Evolutionary conservation across 2,329 filamentous ascomycete species (phyloP).

Genomic region (Teratosphaeria destructans): DNA sequence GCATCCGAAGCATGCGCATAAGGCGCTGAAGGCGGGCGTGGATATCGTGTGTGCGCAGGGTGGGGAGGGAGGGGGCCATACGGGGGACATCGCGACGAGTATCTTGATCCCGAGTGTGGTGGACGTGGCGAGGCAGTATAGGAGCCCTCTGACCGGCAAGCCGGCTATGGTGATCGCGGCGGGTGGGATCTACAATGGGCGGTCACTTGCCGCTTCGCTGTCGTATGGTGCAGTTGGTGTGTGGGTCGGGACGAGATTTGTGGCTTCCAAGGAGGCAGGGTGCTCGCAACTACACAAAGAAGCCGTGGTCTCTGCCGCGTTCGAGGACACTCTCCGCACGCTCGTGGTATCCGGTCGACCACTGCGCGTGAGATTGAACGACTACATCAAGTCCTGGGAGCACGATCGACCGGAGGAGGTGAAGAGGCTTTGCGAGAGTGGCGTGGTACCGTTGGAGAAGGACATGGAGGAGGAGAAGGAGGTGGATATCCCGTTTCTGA

Average conservation of each 20-base stretch:
- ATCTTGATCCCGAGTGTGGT: slow-evolving; percentile 80
- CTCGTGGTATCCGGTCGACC: slow-evolving; percentile 75
- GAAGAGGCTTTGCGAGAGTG: slow-evolving; percentile 60
- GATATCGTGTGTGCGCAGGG: slow-evolving; percentile 90
- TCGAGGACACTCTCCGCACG: slow-evolving; percentile 71
- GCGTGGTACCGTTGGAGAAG: slow-evolving; percentile 69
- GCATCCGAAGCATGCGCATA: slow-evolving; percentile 79
- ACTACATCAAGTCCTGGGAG: slow-evolving; percentile 78
- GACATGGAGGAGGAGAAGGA: slow-evolving; percentile 77
- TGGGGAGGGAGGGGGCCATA: slow-evolving; percentile 88
- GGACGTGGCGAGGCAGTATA: slow-evolving; percentile 67
- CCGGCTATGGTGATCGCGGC: slow-evolving; percentile 77
- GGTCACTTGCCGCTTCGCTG: slow-evolving; percentile 67
- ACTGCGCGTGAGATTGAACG: slow-evolving; percentile 68
- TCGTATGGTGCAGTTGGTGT: slow-evolving; percentile 84
- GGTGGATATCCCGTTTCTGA: slow-evolving; percentile 76
- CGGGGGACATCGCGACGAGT: slow-evolving; percentile 75
- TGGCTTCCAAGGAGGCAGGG: slow-evolving; percentile 70
- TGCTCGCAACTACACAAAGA: slow-evolving; percentile 76
- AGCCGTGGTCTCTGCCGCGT: slow-evolving; percentile 67
- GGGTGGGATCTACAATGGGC: slow-evolving; percentile 75
- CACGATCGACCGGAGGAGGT: slow-evolving; percentile 58
- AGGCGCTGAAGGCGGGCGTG: slow-evolving; percentile 75
- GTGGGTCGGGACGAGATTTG: slow-evolving; percentile 91
- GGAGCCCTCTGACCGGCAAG: slow-evolving; percentile 57